phyloP scores from a whole-genome alignment of 2,329 filamentous ascomycete species.

The Aspergillus quadrilineatus region DNA sequence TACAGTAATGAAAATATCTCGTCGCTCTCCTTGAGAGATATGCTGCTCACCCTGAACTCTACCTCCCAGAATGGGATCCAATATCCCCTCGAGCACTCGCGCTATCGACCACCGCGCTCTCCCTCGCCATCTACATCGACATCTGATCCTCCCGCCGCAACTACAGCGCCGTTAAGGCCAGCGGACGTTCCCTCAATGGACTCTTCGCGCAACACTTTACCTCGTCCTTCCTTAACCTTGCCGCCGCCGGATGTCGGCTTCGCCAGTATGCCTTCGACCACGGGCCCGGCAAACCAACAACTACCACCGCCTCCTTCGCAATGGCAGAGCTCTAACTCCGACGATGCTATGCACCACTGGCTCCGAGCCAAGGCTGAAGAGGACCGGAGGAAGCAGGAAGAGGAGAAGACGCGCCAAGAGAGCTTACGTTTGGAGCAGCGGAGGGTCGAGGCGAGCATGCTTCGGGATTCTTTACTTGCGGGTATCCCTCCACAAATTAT shows the following conservation, averaged over 20 bases:
- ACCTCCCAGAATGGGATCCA: constrained; percentile 49
- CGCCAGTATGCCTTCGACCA: constrained; percentile 37
- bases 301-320: constrained; percentile 64
- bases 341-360: constrained; percentile 72
- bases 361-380: constrained; percentile 70
- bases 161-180: constrained; percentile 29
- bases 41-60: constrained; percentile 55
- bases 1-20: constrained; percentile 13
- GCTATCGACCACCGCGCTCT: constrained; percentile 40
- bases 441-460: constrained; percentile 69
- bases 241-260: constrained; percentile 42
- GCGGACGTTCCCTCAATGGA: constrained; percentile 61
- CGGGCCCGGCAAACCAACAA: constrained; percentile 41
- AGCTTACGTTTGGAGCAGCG: constrained; percentile 68
- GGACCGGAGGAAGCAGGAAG: constrained; percentile 64
- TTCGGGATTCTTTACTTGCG: constrained; percentile 65
- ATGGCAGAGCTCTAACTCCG: constrained; percentile 63
- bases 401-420: constrained; percentile 66
- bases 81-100: constrained; percentile 51
- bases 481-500: constrained; percentile 74
- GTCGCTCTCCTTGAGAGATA: constrained; percentile 21
- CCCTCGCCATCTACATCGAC: constrained; percentile 37
- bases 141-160: constrained; percentile 29
- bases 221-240: constrained; percentile 65
- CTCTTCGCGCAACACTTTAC: constrained; percentile 67